Evolutionary conservation across 139 green algal genomes (phyloP).

Genomic region (Picochlorum sp.): DNA sequence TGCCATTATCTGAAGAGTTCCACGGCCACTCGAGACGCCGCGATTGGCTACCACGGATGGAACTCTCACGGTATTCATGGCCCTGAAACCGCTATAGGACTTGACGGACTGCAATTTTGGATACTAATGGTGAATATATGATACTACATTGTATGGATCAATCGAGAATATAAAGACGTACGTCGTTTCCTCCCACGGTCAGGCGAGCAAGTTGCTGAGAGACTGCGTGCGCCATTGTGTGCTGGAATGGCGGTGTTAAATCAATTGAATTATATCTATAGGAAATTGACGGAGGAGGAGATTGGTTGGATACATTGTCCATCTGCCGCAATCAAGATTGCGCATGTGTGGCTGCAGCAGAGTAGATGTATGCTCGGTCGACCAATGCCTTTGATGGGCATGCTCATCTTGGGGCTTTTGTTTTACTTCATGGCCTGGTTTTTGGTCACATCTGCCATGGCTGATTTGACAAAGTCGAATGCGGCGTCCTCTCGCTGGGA

Average conservation of each 20-base stretch:
- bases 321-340: too few species aligned
- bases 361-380: too few species aligned
- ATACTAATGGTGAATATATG: not conserved
- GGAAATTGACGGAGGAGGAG: too few species aligned
- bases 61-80: slow-evolving; percentile 9
- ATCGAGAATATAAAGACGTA: not conserved
- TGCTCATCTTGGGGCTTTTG: too few species aligned
- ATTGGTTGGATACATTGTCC: too few species aligned
- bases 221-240: slow-evolving; percentile 3
- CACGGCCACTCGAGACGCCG: slow-evolving; percentile 21
- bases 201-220: slow-evolving; percentile 12
- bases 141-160: not conserved
- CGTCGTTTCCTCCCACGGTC: slow-evolving; percentile 7
- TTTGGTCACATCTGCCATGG: slow-evolving; percentile 1
- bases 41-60: not conserved
- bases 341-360: too few species aligned
- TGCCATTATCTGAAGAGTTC: slow-evolving; percentile 55
- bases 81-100: slow-evolving; percentile 31
- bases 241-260: too few species aligned
- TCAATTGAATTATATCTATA: too few species aligned
- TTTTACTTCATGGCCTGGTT: too few species aligned
- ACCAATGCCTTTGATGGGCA: too few species aligned
- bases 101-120: slow-evolving; percentile 17
- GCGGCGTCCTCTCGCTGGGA: slow-evolving; percentile 12
- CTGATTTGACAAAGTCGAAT: slow-evolving; percentile 20